Conservation (phyloP, 2,329 filamentous ascomycete species). For the Verticillium dahliae region DNA sequence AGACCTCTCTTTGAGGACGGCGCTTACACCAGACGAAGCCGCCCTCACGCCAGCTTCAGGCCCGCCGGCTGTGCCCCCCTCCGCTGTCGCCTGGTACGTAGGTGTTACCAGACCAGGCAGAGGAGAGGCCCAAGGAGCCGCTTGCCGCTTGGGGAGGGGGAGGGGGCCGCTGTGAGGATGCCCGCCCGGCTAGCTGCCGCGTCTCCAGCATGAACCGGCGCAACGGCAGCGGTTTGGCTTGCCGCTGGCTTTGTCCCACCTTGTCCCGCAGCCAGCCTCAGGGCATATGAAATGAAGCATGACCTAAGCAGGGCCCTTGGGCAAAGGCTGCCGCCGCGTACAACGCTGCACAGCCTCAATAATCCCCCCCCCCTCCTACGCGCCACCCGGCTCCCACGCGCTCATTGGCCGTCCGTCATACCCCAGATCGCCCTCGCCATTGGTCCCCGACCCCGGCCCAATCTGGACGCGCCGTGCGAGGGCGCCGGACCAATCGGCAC, state of each 20-base stretch:
- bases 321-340: not conserved
- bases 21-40: conserved; percentile 8
- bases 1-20: conserved; percentile 4
- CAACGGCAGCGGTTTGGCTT: not conserved
- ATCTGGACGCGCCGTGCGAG: conserved; percentile 11
- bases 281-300: not conserved
- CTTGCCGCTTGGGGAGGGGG: not conserved
- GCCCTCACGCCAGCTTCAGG: not conserved
- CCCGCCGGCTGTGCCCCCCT: not conserved
- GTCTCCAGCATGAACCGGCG: not conserved
- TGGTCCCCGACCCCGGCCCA: conserved; percentile 1
- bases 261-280: not conserved
- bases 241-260: not conserved
- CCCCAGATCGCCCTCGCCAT: not conserved
- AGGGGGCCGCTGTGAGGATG: not conserved
- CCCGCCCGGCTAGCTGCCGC: not conserved
- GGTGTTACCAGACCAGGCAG: no score
- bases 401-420: conserved; percentile 2
- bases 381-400: not conserved
- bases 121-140: not conserved
- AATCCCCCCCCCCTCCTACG: not conserved
- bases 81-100: not conserved
- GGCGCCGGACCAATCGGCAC: conserved; percentile 8
- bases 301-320: not conserved
- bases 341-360: conserved; percentile 1